Evolutionary conservation across 768 basidiomycete genomes (phyloP).

Genomic region (Termitomyces titanicus): DNA sequence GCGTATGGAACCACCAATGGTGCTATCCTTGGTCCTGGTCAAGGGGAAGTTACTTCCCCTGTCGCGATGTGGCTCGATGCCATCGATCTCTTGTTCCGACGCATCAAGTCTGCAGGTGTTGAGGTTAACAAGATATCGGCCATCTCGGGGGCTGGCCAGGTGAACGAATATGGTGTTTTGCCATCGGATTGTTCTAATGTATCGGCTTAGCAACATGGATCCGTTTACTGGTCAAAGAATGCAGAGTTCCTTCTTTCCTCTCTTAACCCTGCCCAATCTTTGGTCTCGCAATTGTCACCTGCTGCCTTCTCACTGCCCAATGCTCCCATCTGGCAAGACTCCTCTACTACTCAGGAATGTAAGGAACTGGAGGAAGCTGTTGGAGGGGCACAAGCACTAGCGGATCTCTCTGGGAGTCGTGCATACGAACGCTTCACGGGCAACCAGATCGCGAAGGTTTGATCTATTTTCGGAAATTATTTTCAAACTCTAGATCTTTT

Average conservation of each 20-base stretch:
- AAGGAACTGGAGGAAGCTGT: slow-evolving; percentile 58
- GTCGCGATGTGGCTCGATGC: slow-evolving; percentile 86
- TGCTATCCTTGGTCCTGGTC: slow-evolving; percentile 56
- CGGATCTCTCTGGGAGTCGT: slow-evolving; percentile 75
- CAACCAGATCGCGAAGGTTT: slow-evolving; percentile 74
- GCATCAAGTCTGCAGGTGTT: slow-evolving; percentile 56
- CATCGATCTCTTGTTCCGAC: slow-evolving; percentile 69
- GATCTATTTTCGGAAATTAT: not conserved
- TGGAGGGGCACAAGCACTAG: slow-evolving; percentile 68
- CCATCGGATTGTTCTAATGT: not conserved
- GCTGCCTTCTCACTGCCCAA: slow-evolving; percentile 63
- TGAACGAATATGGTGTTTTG: slow-evolving; percentile 22
- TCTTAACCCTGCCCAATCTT: slow-evolving; percentile 46
- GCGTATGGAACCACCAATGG: slow-evolving; percentile 65
- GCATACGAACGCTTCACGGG: slow-evolving; percentile 90
- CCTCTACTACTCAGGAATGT: slow-evolving; percentile 78
- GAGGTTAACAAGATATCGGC: slow-evolving; percentile 55
- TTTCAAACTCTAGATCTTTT: not conserved
- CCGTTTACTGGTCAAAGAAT: slow-evolving; percentile 72
- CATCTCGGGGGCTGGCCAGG: slow-evolving; percentile 79
- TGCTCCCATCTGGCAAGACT: slow-evolving; percentile 91
- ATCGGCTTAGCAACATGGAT: slow-evolving; percentile 71
- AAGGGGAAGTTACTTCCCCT: slow-evolving; percentile 76
- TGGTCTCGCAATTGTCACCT: slow-evolving; percentile 58
- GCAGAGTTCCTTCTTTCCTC: slow-evolving; percentile 49